Evolutionary conservation across 139 green algal genomes (phyloP), one percentile per base, ranked within the genome.

Genomic region (Micractinium conductrix): DNA sequence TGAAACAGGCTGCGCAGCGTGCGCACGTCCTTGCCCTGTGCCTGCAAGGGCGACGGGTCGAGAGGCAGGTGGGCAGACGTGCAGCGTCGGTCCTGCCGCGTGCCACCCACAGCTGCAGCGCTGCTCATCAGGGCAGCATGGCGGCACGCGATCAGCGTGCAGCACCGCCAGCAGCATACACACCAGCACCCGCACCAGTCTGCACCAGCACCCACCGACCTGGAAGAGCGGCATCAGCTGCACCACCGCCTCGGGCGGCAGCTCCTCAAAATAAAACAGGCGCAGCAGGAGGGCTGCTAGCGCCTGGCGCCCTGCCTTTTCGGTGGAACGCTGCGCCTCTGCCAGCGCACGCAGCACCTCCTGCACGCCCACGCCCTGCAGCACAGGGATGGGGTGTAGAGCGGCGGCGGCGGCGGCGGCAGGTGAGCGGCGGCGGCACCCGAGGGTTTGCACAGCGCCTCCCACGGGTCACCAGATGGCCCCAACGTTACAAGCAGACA

Each of bases 211-310:
- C n/a, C n/a, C 37, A 45, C 68, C 12, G 22, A 58, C 73, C 44
- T 84, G 58, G 45, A 89, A 80, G 6, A 86, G 76, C 28, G 86
- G 74, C 45, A 85, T 26, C 30, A 87, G 67, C 71, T 43, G 38
- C 22, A 58, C 37, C 40, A 89, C 19, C 37, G 80, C 48, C 43
- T 84, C 81, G 0, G 81, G 69, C 35, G 86, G 86, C 21, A 87
- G 69, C 43, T 89, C 80, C 53, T 89, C 86, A 40, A 63, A 87
- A 24, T 85, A 87, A 43, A 79, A 89, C 4, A 87, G 69, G 17
- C 86, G 73, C 50, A 81, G 28, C 37, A 89, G 40, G 28, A 87
- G 45, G 8, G n/a, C 44, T 28, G 55, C 7, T 2, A 89, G 67
- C 38, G 85, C 62, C 50, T 37, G 14, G 14, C 74, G 62, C 10